Conservation (phyloP, 179 eudicot genomes). For the Heliamphora pulchella region DNA sequence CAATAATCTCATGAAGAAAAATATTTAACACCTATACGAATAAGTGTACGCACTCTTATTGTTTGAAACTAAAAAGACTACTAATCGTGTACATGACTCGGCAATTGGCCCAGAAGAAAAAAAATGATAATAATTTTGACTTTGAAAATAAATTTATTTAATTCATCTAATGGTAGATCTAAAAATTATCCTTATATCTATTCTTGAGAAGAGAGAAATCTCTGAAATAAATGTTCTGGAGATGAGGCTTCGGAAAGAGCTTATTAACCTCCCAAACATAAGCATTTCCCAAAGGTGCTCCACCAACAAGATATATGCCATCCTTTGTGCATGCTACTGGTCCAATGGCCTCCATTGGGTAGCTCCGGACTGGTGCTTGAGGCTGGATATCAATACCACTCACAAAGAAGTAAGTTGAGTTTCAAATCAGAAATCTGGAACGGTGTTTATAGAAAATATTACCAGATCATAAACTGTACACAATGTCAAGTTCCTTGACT, state of each 20-base stretch:
- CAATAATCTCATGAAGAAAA: background rate
- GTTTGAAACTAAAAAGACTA: no score
- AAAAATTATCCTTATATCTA: background rate
- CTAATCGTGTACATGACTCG: constrained; percentile 1
- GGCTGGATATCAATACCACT: constrained; percentile 13
- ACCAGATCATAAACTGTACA: background rate
- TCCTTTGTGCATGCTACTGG: constrained; percentile 21
- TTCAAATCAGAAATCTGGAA: background rate
- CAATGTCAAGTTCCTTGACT: background rate
- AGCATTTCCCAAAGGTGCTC: constrained; percentile 21
- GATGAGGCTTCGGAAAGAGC: background rate
- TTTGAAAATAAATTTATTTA: no score
- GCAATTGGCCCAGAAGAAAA: background rate
- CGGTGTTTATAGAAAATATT: background rate
- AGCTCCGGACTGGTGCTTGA: constrained; percentile 17
- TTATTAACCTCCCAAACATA: constrained; percentile 19
- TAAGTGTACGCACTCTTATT: background rate
- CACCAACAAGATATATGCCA: constrained; percentile 22
- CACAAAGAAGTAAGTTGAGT: background rate
- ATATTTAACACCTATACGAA: constrained; percentile 4
- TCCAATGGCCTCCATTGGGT: constrained; percentile 19
- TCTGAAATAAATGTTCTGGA: no score
- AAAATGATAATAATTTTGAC: background rate
- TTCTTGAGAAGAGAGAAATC: background rate
- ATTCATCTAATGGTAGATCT: no score